A percentile compares a stretch with the other conserved stretches of the same genome.
Conservation (phyloP, 2,329 filamentous ascomycete genomes). For the Bipolaris cookei region DNA sequence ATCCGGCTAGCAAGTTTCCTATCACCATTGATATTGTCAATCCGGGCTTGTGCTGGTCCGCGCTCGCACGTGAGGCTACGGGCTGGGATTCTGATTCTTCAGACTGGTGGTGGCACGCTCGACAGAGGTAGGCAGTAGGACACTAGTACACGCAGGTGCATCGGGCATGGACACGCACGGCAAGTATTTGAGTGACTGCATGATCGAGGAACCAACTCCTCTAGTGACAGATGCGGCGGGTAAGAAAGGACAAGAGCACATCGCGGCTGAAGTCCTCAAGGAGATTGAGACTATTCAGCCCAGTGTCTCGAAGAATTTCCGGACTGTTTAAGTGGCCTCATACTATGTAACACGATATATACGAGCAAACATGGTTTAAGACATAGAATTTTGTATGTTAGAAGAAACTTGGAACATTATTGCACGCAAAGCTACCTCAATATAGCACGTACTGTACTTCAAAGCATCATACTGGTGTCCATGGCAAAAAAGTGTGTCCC, state of each 20-base stretch:
- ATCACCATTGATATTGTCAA: slow-evolving; percentile 39
- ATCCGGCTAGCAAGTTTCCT: slow-evolving; percentile 11
- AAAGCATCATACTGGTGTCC: no score
- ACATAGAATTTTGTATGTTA: no score
- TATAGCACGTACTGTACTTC: no score
- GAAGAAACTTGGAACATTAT: no score
- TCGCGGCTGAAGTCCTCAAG: slow-evolving; percentile 45
- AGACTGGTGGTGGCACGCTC: slow-evolving; percentile 38
- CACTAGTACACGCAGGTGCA: slow-evolving; percentile 44
- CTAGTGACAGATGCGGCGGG: slow-evolving; percentile 46
- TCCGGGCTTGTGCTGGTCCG: slow-evolving; percentile 30
- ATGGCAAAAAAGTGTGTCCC: no score
- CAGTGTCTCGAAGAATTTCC: slow-evolving; percentile 13
- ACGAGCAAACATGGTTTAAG: no score
- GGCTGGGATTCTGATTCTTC: slow-evolving; percentile 20
- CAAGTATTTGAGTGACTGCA: slow-evolving; percentile 44
- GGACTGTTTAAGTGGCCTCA: slow-evolving; percentile 18
- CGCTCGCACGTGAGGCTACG: slow-evolving; percentile 45
- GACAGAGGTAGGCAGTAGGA: slow-evolving; percentile 50
- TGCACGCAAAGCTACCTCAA: no score
- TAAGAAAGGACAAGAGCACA: slow-evolving; percentile 34
- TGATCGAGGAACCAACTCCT: slow-evolving; percentile 28
- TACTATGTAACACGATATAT: no score
- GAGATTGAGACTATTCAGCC: slow-evolving; percentile 44
- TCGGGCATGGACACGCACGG: slow-evolving; percentile 38